A percentile compares a stretch with the other conserved stretches of the same genome.
phyloP scores from a whole-genome alignment of 2,329 filamentous ascomycete genomes.

The Aspergillus sp. region DNA sequence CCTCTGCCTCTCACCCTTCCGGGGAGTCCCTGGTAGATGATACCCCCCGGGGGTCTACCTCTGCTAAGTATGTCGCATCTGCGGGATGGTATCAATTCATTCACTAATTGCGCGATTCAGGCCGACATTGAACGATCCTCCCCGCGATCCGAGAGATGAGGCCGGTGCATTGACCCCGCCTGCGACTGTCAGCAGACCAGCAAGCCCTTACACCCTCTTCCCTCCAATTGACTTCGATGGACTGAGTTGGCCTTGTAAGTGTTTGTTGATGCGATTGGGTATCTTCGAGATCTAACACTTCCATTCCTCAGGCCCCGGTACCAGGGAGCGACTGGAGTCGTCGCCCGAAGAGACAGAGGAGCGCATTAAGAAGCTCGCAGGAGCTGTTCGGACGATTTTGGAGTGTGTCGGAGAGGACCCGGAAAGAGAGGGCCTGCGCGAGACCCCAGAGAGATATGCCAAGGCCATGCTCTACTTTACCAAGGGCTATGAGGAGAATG shows the following conservation, averaged over 20 bases:
- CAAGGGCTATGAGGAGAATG: conserved; percentile 93
- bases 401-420: conserved; percentile 69
- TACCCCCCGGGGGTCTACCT: conserved; percentile 20
- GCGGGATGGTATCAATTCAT: background rate
- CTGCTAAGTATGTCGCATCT: conserved; percentile 27
- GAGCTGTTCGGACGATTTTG: conserved; percentile 63
- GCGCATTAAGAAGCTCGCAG: conserved; percentile 61
- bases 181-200: conserved; percentile 52
- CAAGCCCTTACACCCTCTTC: conserved; percentile 52
- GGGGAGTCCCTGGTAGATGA: conserved; percentile 22
- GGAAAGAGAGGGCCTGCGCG: conserved; percentile 63
- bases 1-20: conserved; percentile 18
- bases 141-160: conserved; percentile 57
- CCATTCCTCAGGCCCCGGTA: conserved; percentile 44
- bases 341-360: conserved; percentile 60
- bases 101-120: conserved; percentile 18
- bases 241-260: conserved; percentile 55
- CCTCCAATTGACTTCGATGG: conserved; percentile 56
- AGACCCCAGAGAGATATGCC: conserved; percentile 81
- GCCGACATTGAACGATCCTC: conserved; percentile 49
- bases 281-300: conserved; percentile 12
- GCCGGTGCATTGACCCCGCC: conserved; percentile 53
- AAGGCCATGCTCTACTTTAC: conserved; percentile 96
- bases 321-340: conserved; percentile 55
- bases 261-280: background rate